These are phyloP conservation scores for Mallotus repandus DNA, from an alignment of 441 rosid species.

Conservation along the genomic window DNA sequence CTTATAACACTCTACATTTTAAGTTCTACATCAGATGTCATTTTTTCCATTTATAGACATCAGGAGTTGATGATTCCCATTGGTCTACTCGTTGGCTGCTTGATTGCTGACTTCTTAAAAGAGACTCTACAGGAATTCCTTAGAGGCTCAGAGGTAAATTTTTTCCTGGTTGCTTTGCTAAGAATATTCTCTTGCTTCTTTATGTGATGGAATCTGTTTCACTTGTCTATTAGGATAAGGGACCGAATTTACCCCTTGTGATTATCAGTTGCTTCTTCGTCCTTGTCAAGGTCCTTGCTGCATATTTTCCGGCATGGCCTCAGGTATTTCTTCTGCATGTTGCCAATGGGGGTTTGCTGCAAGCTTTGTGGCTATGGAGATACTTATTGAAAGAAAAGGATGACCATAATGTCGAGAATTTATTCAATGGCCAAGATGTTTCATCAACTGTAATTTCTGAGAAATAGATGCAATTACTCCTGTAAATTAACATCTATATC, in stretches of 20 bases:
- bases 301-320: slow-evolving; percentile 23
- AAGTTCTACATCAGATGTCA: slow-evolving; percentile 40
- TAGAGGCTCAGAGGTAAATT: slow-evolving; percentile 28
- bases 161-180: background rate
- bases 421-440: background rate
- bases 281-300: slow-evolving; percentile 34
- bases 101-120: slow-evolving; percentile 37
- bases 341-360: slow-evolving; percentile 58
- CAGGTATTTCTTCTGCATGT: slow-evolving; percentile 40
- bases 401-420: slow-evolving; percentile 3
- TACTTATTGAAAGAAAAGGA: slow-evolving; percentile 16
- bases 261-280: slow-evolving; percentile 36
- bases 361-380: slow-evolving; percentile 50
- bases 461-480: background rate
- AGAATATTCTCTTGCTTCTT: background rate
- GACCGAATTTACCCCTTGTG: slow-evolving; percentile 22
- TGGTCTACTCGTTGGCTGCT: slow-evolving; percentile 46
- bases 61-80: slow-evolving; percentile 46
- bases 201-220: background rate
- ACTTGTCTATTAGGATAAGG: slow-evolving; percentile 32
- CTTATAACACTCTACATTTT: slow-evolving; percentile 25
- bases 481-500: background rate
- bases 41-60: slow-evolving; percentile 35
- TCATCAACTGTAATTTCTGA: background rate
- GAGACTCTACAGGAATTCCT: slow-evolving; percentile 32